A percentile compares a stretch with the other conserved stretches of the same genome.
Evolutionary conservation across 805 yeast genomes (phyloP).

Genomic region (Tetrapisispora pingtungensis): DNA sequence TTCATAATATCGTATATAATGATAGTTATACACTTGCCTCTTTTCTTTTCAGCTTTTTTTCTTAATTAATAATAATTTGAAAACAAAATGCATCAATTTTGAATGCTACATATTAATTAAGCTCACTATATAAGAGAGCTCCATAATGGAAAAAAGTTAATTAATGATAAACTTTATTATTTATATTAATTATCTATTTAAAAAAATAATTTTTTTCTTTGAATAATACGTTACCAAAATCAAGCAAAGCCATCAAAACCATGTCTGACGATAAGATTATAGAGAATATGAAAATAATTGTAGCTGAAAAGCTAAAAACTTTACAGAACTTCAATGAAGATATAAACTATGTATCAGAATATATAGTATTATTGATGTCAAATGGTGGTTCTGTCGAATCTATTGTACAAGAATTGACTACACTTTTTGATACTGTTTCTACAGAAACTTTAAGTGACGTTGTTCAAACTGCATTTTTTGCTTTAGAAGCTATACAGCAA

Average conservation of each 20-base stretch:
- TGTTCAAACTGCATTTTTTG: constrained; percentile 47
- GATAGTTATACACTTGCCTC: not conserved
- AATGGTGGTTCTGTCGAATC: constrained; percentile 55
- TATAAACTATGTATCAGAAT: constrained; percentile 59
- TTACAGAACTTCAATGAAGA: constrained; percentile 40
- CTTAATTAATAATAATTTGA: not conserved
- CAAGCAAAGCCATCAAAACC: not conserved
- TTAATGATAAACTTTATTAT: too few relatives aligned
- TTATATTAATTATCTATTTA: too few relatives aligned
- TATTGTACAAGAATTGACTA: constrained; percentile 49
- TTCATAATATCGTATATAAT: not conserved
- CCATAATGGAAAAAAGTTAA: too few relatives aligned
- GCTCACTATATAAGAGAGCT: too few relatives aligned
- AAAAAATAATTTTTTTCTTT: too few relatives aligned
- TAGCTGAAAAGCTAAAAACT: constrained; percentile 33
- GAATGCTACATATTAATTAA: too few relatives aligned
- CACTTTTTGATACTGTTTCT: constrained; percentile 52
- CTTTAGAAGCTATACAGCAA: constrained; percentile 37
- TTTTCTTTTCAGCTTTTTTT: too few relatives aligned
- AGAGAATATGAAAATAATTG: constrained; percentile 35
- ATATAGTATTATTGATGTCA: constrained; percentile 57
- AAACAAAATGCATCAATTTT: not conserved
- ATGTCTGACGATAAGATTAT: constrained; percentile 26
- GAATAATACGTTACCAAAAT: constrained; percentile 5
- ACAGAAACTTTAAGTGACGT: constrained; percentile 49